Base-by-base conservation (phyloP, 192 early-diverging fungal species). In the Piromyces finnis region DNA sequence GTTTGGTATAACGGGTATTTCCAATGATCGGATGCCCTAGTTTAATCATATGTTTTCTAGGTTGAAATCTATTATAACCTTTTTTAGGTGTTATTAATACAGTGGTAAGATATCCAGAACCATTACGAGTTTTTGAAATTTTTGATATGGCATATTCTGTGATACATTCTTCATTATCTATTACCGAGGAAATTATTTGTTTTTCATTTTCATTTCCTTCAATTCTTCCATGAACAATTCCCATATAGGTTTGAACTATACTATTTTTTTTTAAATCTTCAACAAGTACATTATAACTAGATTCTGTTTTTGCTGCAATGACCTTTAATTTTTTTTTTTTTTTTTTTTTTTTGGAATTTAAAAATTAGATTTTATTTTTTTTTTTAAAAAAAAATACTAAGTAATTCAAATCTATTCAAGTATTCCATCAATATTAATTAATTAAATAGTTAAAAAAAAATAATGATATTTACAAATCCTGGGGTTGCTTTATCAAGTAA, bases 11-110 rank as follows among this genome's bases (percentile, higher is more conserved):
- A 28, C 59, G 86, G 35, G 89, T 90, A 32, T 86, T 83, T 15
- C 92, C 92, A 12, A 89, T 87, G 3, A 90, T 84, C 5, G 92
- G 90, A 39, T 90, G 81, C 0, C 83, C 80, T 29, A 84, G 29
- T 27, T 85, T 83, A 37, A 83, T 83, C 37, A 92, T 84, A 78
- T 86, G 84, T 3, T 87, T 85, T 12, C 91, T 86, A n/a, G 68
- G 3, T 80, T n/a, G 1, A 87, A 82, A 2, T 77, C 14, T 28
- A 79, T 84, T 15, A 79, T 27, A n/a, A 86, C 78, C 77, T 84
- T 79, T 16, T 37, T 84, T 77, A 3, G 84, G 83, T 15, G 78
- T 82, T 22, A 77, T 80, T n/a, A 83, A 82, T 39, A 84, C 85
- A 16, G 78, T 77, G 11, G 78, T 78, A 9, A 82, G 77, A 6